These are phyloP conservation scores for Colletotrichum sp. DNA, from an alignment of 2,329 filamentous ascomycete genomes.

Conservation along the genomic window DNA sequence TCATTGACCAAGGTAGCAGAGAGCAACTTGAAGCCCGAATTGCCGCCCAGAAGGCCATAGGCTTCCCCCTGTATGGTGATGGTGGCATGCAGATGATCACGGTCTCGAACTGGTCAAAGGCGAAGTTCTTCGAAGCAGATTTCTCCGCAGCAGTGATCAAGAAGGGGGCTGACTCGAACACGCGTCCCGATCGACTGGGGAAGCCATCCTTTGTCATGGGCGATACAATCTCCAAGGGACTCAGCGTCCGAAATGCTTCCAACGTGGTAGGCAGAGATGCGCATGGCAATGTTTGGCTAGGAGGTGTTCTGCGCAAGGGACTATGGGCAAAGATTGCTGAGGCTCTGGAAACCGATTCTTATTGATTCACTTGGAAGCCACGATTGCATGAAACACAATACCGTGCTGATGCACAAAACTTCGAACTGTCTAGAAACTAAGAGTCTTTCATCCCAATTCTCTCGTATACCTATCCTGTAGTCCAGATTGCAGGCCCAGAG, in stretches of 20 bases:
- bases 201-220: neutral
- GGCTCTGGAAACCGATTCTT: neutral
- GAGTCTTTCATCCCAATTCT: neutral
- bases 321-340: neutral
- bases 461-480: neutral
- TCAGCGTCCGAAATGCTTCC: slow-evolving; percentile 1
- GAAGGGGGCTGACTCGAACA: neutral
- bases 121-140: slow-evolving; percentile 36
- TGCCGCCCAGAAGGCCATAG: neutral
- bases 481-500: neutral
- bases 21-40: slow-evolving; percentile 30
- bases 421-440: neutral
- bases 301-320: neutral
- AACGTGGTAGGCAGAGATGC: neutral
- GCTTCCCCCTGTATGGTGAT: slow-evolving; percentile 30
- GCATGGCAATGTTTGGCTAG: neutral
- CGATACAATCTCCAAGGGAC: neutral
- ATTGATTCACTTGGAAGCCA: neutral
- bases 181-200: neutral
- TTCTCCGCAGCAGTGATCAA: slow-evolving; percentile 35
- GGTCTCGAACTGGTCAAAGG: slow-evolving; percentile 42
- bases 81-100: slow-evolving; percentile 32
- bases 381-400: neutral
- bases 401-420: neutral
- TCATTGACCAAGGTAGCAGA: slow-evolving; percentile 36